Base-by-base conservation (phyloP, 257 asterid species). In the Cruciata laevipes region DNA sequence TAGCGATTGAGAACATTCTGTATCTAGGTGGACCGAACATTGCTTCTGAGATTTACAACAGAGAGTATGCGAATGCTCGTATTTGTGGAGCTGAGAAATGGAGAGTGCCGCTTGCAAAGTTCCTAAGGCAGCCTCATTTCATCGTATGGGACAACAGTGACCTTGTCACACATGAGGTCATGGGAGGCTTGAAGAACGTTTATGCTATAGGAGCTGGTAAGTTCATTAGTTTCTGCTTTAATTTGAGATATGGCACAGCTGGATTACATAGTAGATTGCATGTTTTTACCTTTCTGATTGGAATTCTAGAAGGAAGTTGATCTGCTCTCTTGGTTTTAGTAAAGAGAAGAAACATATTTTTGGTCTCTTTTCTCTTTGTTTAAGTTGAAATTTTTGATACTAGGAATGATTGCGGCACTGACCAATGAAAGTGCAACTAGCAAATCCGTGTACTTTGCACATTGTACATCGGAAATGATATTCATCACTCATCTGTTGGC, bases 131-230 rank as follows among this genome's bases (percentile, higher is more conserved):
- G 59, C 89, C 97, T 47, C 86, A 90, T 67, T 90, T 90, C 67
- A 88, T 86, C 21, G 97, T 90, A 3, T 90, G 96, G 96, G 97
- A 90, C 68, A 90, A 90, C 23, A 82, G 95, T 57, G 97, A 90
- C 71, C 96, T 90, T 9, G 84, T 88, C 51, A 90, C 97, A 0
- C 97, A 90, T 51, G 97, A 90, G 81, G 95, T 90, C 59, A 90
- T 90, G 97, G 97, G 97, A 74, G 97, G 97, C 53, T 70, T 90
- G 80, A 88, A 90, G 77, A 90, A 90, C 52, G 97, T 90, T 47
- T 90, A 90, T 35, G 97, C 97, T 55, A 88, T 90, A 58, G 97
- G 97, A 70, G 97, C 97, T 32, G 97, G 97, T 90, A 81, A 81
- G 63, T 32, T 61, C 40, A 3, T 67, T 16, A 35, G 61, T 33